Percentiles rank a stretch among this genome's conserved stretches.
These are phyloP conservation scores for Neofusicoccum ribis DNA, from an alignment of 2,329 filamentous ascomycete genomes.

Conservation along the genomic window DNA sequence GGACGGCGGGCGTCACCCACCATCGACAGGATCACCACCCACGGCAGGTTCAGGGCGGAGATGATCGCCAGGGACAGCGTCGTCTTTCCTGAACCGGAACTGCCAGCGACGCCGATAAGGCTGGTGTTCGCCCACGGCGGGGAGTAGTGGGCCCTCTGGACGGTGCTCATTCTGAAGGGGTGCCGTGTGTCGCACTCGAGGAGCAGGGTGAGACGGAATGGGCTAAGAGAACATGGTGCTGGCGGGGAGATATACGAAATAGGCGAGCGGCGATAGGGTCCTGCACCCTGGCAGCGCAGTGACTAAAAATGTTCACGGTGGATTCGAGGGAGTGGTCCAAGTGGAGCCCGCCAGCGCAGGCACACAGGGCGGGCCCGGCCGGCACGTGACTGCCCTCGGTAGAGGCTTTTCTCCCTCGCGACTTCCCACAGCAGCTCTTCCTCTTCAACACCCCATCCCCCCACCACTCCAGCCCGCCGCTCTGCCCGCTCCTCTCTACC, in stretches of 20 bases:
- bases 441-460: slow-evolving; percentile 1
- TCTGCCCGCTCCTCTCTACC: neutral
- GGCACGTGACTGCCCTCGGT: slow-evolving; percentile 12
- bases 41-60: slow-evolving; percentile 83
- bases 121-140: slow-evolving; percentile 95
- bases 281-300: slow-evolving; percentile 11
- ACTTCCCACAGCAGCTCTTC: slow-evolving; percentile 2
- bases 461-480: neutral
- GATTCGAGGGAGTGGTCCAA: slow-evolving; percentile 2
- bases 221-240: slow-evolving; percentile 9
- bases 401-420: slow-evolving; percentile 22
- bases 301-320: slow-evolving; percentile 21
- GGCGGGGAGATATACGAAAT: neutral
- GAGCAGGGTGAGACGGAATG: neutral
- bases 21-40: slow-evolving; percentile 98
- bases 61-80: slow-evolving; percentile 92
- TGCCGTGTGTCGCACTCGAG: neutral
- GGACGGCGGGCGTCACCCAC: slow-evolving; percentile 48
- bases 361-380: neutral
- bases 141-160: slow-evolving; percentile 68
- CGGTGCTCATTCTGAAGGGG: slow-evolving; percentile 10
- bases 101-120: slow-evolving; percentile 94
- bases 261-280: slow-evolving; percentile 16
- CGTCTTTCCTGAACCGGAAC: slow-evolving; percentile 93
- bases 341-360: neutral